Evolutionary conservation across 1,139 yeast genomes (phyloP).

Genomic region (Protomyces inouyei): DNA sequence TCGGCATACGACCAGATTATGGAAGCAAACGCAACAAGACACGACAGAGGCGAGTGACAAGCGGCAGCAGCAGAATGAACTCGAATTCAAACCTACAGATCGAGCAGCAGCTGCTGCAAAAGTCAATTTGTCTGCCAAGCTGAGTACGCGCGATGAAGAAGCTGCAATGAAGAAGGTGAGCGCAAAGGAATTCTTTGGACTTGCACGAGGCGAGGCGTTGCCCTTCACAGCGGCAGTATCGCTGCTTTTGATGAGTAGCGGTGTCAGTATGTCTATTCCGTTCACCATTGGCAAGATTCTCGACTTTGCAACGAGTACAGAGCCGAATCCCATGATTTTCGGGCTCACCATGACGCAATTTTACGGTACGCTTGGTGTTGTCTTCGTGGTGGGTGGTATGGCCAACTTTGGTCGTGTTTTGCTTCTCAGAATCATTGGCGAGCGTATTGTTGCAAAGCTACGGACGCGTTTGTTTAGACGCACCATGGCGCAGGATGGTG

Average conservation of each 20-base stretch:
- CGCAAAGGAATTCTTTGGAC: slow-evolving; percentile 19
- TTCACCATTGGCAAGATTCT: slow-evolving; percentile 58
- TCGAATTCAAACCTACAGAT: slow-evolving; percentile 39
- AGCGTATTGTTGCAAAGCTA: slow-evolving; percentile 74
- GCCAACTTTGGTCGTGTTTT: slow-evolving; percentile 80
- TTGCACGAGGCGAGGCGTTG: slow-evolving; percentile 27
- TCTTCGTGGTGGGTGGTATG: slow-evolving; percentile 63
- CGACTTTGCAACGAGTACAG: slow-evolving; percentile 53
- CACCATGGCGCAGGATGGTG: slow-evolving; percentile 80
- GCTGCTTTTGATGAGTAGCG: slow-evolving; percentile 22
- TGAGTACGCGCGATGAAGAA: slow-evolving; percentile 18
- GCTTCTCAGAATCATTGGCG: slow-evolving; percentile 71
- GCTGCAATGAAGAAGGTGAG: slow-evolving; percentile 21
- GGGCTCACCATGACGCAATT: slow-evolving; percentile 51
- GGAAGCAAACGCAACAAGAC: not conserved
- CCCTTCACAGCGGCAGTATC: slow-evolving; percentile 23
- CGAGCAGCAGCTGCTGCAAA: slow-evolving; percentile 24
- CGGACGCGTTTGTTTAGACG: slow-evolving; percentile 71
- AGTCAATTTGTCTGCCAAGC: slow-evolving; percentile 25
- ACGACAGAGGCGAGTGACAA: not conserved
- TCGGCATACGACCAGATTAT: not conserved
- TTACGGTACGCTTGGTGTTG: slow-evolving; percentile 48
- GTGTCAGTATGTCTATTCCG: slow-evolving; percentile 28
- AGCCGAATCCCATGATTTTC: slow-evolving; percentile 39
- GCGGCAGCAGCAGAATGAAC: slow-evolving; percentile 20